A percentile compares a stretch with the other conserved stretches of the same genome.
Evolutionary conservation across 2,329 filamentous ascomycete genomes (phyloP).

Genomic region (Colletotrichum lindemuthianum): DNA sequence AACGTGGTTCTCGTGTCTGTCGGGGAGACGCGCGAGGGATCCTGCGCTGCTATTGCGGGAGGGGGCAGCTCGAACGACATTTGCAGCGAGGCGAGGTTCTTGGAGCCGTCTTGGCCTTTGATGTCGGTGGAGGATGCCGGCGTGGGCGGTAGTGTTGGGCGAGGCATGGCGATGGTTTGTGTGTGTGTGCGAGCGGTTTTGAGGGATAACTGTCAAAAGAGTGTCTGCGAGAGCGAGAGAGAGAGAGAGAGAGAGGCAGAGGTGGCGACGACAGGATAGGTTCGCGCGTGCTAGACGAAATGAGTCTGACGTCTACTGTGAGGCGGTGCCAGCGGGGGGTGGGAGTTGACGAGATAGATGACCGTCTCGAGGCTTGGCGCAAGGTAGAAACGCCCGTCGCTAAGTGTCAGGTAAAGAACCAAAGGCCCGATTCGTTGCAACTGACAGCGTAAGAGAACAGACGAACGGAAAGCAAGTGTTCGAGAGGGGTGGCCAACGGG

Average conservation of each 20-base stretch:
- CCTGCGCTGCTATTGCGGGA: slow-evolving; percentile 68
- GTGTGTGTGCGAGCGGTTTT: background rate
- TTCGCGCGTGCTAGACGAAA: slow-evolving; percentile 3
- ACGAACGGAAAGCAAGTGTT: slow-evolving; percentile 9
- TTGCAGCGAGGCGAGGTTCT: slow-evolving; percentile 69
- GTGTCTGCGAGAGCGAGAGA: background rate
- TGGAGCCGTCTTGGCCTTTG: slow-evolving; percentile 74
- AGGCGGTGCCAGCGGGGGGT: slow-evolving; percentile 20
- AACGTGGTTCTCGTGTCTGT: slow-evolving; percentile 46
- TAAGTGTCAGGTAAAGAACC: background rate
- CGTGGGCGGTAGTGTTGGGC: slow-evolving; percentile 74
- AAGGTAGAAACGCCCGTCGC: slow-evolving; percentile 9
- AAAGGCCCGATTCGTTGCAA: slow-evolving; percentile 1
- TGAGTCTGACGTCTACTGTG: slow-evolving; percentile 15
- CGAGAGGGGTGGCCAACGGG: slow-evolving; percentile 8
- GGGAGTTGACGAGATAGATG: slow-evolving; percentile 3
- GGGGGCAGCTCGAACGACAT: slow-evolving; percentile 80
- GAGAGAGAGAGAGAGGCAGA: slow-evolving; percentile 1
- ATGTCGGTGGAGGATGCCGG: slow-evolving; percentile 85
- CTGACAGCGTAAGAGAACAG: background rate
- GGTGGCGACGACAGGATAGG: no score
- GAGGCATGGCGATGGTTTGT: slow-evolving; percentile 65
- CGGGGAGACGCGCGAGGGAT: slow-evolving; percentile 58
- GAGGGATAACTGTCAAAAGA: slow-evolving; percentile 7
- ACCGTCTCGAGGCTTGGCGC: slow-evolving; percentile 18